Evolutionary conservation across 1,284 basidiomycete genomes (phyloP), one percentile per base, ranked within the genome.

Genomic region (Apiotrichum brassicae): DNA sequence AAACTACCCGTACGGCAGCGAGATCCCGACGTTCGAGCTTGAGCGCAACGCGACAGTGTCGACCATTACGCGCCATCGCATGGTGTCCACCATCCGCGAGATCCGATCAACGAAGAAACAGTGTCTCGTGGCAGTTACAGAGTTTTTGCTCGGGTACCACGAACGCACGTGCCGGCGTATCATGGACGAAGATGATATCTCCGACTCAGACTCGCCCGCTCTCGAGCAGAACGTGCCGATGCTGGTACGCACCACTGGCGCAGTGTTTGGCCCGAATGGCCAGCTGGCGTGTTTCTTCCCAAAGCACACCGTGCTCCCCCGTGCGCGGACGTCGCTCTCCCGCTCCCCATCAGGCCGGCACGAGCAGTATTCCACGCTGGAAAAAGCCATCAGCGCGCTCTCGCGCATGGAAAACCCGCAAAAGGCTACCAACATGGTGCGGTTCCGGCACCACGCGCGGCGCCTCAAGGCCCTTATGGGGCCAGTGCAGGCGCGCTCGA

Each of bases 231-330:
- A 62, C 46, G 66, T 65, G 16, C 66, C 65, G 3, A 66, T 66
- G 60, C 49, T 72, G 23, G 61, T 63, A 16, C 54, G 68, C 34
- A 70, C 68, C 0, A 69, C 65, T 24, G 72, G 72, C 3, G 72
- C 71, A 0, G 65, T 83, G 1, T 94, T 93, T 73, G 86, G 89
- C 0, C 86, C 87, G 0, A 87, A 88, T 58, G 90, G 88, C 41
- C 82, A 90, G 72, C 76, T 93, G 1, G 81, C 92, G 0, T 87
- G 83, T 63, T 91, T 93, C 73, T 91, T 87, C 73, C 81, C 85
- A 34, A 82, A 70, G 54, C 64, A 66, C 52, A 65, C 69, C 3
- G 55, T 65, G 6, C 57, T 69, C 6, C 62, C 70, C 14, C 62
- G 63, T 18, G 55, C 61, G 2, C 55, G 62, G 6, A 60, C 64